Base-by-base conservation (phyloP, 495 filamentous ascomycete species). In the Pyrenopolyporus hunteri region DNA sequence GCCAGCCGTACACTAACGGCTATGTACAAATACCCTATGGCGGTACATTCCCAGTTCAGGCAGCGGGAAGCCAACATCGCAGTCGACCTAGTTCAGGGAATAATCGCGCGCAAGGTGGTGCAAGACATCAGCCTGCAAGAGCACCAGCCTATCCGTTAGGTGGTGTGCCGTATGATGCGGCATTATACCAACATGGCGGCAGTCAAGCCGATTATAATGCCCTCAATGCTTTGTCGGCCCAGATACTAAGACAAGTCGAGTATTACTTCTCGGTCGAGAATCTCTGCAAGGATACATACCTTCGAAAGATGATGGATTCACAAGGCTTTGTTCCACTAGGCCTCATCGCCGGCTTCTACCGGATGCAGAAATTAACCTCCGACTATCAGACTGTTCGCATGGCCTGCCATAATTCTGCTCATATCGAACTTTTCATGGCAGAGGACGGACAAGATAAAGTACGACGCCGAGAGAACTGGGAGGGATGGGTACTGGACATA, bases 251-350 rank as follows among this genome's bases (percentile, higher is more conserved):
- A 50, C 93, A 97, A 73, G 76, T 97, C 74, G 90, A 95, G 65
- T 98, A 98, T 75, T 98, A 98, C 73, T 94, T 98, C 76, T 98
- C 93, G 0, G 82, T 96, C 6, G 92, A 98, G 63, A 98, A 98
- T 71, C 83, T 97, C 51, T 93, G 90, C 83, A 98, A 96, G 74
- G 94, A 98, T 67, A 82, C 88, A 64, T 98, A 85, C 74, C 82
- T 98, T 23, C 87, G 94, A 25, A 86, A 85, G 58, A 87, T 91
- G 48, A 97, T 98, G 95, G 93, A 98, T 69, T 89, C 85, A 2
- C 88, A 97, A 72, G 94, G 94, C 6, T 98, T 89, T 70, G 92
- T 97, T n/a, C 84, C 82, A 47, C 72, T 98, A 50, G 73, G 72
- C 20, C 78, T 96, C 36, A 86, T 98, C 57, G 87, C 90, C 6